Percentiles rank a stretch among this genome's conserved stretches.
Conservation (phyloP, 2,329 filamentous ascomycete species). For the Aphanocladium album region DNA sequence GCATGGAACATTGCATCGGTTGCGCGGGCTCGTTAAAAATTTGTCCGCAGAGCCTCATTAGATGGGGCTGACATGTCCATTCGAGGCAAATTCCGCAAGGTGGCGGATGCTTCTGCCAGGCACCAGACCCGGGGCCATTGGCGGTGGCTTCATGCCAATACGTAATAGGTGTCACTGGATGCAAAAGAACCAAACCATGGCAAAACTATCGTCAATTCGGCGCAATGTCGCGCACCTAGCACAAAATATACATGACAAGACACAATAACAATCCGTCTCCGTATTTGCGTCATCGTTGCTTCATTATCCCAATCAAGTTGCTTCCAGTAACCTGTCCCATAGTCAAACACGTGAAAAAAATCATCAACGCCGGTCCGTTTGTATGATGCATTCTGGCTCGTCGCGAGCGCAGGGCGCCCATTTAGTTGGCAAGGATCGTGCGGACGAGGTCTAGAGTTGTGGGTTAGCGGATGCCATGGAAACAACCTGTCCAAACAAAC, state of each 20-base stretch:
- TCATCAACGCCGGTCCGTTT: conserved; percentile 15
- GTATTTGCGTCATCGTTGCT: conserved; percentile 11
- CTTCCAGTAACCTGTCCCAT: conserved; percentile 13
- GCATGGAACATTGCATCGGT: not conserved
- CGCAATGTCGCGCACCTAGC: not conserved
- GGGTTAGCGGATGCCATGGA: not conserved
- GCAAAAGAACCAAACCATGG: not conserved
- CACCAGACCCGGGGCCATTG: not conserved
- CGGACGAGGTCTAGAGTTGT: conserved; percentile 65
- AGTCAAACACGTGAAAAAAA: conserved; percentile 24
- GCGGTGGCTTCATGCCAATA: not conserved
- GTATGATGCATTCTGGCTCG: conserved; percentile 11
- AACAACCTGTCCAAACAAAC: conserved; percentile 23
- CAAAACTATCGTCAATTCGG: conserved; percentile 8
- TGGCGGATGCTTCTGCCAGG: not conserved
- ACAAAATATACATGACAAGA: conserved; percentile 13
- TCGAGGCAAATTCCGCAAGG: not conserved
- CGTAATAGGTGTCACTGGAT: not conserved
- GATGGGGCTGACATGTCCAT: not conserved
- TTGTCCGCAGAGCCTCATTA: not conserved
- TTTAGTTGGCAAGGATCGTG: conserved; percentile 78
- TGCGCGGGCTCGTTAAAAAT: not conserved
- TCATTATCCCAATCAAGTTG: conserved; percentile 15
- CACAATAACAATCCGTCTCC: conserved; percentile 4
- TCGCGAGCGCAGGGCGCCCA: conserved; percentile 14